Percentiles rank a stretch among this genome's conserved stretches.
Evolutionary conservation across 108 stramenopile species (phyloP).

Genomic region (Nannochloropsis gaditana): DNA sequence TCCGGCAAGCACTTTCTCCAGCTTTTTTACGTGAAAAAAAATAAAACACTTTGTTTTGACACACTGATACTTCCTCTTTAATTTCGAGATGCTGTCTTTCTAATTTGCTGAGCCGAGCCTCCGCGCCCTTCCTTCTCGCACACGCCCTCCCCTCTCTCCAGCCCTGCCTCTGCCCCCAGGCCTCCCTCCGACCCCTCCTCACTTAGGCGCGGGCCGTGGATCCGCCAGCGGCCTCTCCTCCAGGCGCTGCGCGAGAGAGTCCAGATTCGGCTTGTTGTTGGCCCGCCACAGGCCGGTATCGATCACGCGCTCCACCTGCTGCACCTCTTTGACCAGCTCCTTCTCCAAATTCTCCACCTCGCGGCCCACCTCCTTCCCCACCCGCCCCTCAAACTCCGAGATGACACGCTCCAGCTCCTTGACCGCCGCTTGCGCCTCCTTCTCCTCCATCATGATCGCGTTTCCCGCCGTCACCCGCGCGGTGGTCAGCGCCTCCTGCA

Average conservation of each 20-base stretch:
- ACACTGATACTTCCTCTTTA: no score
- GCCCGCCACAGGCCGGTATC: not conserved
- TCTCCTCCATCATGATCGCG: conserved; percentile 41
- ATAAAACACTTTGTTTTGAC: no score
- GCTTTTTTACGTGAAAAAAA: no score
- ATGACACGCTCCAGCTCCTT: conserved; percentile 68
- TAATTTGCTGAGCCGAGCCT: no score
- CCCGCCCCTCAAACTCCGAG: conserved; percentile 54
- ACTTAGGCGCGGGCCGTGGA: not conserved
- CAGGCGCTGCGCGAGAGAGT: not conserved
- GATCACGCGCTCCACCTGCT: conserved; percentile 39
- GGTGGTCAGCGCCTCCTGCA: conserved; percentile 71
- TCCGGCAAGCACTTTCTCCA: no score
- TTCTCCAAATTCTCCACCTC: conserved; percentile 67
- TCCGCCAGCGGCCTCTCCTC: not conserved
- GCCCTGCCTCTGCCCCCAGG: not conserved
- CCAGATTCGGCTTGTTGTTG: not conserved
- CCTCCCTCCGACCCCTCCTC: not conserved
- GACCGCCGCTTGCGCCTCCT: conserved; percentile 63
- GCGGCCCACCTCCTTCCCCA: conserved; percentile 61
- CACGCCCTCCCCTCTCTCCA: not conserved
- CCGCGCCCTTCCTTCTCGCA: not conserved
- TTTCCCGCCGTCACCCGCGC: conserved; percentile 65
- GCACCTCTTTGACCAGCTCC: conserved; percentile 56
- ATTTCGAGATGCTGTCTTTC: no score